Base-by-base conservation (phyloP, 805 yeast genomes). In the Yamadazyma takamatsuzukensis region DNA sequence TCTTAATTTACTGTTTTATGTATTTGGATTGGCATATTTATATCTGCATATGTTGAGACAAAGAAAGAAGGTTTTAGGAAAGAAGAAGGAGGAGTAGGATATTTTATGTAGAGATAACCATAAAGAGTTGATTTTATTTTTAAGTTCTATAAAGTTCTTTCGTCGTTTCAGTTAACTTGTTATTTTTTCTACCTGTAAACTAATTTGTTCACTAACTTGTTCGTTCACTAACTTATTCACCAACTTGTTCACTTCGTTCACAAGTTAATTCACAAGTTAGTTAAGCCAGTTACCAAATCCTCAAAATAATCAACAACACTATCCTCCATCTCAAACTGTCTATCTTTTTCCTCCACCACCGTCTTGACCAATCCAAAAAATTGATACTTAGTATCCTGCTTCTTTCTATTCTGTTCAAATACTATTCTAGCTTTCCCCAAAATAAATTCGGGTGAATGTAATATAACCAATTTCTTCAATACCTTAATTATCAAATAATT, bases 1-100 rank as follows among this genome's bases (percentile, higher is more conserved):
- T 33, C 67, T 58, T 1, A 65, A 77, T 32, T 67, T 90, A 61
- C 54, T 74, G 18, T 69, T 81, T 6, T 93, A 90, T 55, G 69
- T 81, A 21, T 97, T 97, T 7, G 95, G 97, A 2, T 76, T 89
- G 57, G 88, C 86, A 55, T 72, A 80, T 47, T 66, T 93, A 49
- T 93, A 78, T 64, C 70, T 83, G 10, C 89, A 93, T 56, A 89
- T 93, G 96, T 68, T 90, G 50, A 75, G 70, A 44, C 97, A 90
- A 66, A 80, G 98, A 63, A 70, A 68, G 55, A 85, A 86, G 67
- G 87, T 80, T 4, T 66, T 81, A 70, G 78, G 71, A 34, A 53
- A 35, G 24, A 43, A 43, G 26, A 35, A 30, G 26, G 45, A 38
- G 25, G 40, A 39, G 27, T 18, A 34, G 22, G 9, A 11, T 8